These are phyloP conservation scores for Hypsizygus marmoreus DNA, from an alignment of 768 basidiomycete genomes.

Conservation along the genomic window DNA sequence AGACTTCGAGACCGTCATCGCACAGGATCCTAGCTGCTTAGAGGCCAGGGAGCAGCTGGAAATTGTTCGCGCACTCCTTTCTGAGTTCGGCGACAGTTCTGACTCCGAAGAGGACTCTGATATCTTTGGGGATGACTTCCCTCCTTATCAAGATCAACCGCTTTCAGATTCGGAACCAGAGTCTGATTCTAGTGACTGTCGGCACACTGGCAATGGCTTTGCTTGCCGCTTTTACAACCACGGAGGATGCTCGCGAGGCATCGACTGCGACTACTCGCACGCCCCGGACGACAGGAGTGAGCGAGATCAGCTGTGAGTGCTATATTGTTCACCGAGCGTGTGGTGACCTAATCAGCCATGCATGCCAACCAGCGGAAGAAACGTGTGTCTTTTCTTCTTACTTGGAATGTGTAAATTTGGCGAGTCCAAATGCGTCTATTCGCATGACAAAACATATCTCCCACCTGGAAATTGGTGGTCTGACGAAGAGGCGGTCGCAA, in stretches of 20 bases:
- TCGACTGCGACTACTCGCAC: conserved; percentile 47
- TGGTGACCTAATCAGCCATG: no score
- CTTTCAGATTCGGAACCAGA: conserved; percentile 32
- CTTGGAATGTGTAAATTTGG: conserved; percentile 38
- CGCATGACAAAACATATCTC: conserved; percentile 48
- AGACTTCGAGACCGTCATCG: conserved; percentile 30
- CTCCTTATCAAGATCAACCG: conserved; percentile 25
- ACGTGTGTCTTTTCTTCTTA: conserved; percentile 41
- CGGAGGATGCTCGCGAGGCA: conserved; percentile 41
- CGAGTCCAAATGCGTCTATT: conserved; percentile 44
- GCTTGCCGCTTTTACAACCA: conserved; percentile 59
- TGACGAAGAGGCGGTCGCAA: conserved; percentile 4
- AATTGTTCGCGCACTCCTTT: conserved; percentile 12
- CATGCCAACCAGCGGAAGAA: conserved; percentile 23
- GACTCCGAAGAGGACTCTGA: neutral
- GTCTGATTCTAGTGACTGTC: conserved; percentile 56
- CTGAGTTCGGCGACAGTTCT: conserved; percentile 11
- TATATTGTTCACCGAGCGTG: neutral
- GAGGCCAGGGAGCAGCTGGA: conserved; percentile 18
- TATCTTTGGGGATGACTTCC: conserved; percentile 12
- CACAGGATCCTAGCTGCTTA: conserved; percentile 21
- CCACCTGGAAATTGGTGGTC: conserved; percentile 54
- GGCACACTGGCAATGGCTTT: conserved; percentile 45
- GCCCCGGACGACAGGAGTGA: conserved; percentile 52
- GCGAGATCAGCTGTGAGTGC: conserved; percentile 48